A percentile compares a stretch with the other conserved stretches of the same genome.
Conservation (phyloP, 352 stramenopile species). For the Phytophthora ohioensis region DNA sequence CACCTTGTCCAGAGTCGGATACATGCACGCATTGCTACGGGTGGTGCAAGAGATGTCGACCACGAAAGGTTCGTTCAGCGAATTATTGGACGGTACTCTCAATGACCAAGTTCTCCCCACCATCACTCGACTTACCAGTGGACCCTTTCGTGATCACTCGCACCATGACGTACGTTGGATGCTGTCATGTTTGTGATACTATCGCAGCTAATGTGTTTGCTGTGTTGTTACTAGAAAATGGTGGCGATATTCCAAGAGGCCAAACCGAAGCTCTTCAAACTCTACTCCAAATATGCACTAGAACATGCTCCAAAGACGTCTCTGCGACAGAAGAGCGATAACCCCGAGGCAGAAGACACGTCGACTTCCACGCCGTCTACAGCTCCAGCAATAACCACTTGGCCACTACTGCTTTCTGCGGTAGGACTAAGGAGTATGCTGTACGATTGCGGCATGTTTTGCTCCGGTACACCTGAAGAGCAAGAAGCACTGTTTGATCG, state of each 20-base stretch:
- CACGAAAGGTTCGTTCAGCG: conserved; percentile 24
- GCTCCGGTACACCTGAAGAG: conserved; percentile 56
- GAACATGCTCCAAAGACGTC: conserved; percentile 32
- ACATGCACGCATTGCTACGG: conserved; percentile 71
- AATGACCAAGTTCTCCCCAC: conserved; percentile 57
- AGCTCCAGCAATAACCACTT: conserved; percentile 36
- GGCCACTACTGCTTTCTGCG: conserved; percentile 58
- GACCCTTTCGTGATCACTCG: conserved; percentile 77
- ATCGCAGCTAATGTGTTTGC: conserved; percentile 3
- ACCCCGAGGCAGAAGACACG: conserved; percentile 21
- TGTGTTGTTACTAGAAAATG: conserved; percentile 52
- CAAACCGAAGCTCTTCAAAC: conserved; percentile 76
- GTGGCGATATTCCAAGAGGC: conserved; percentile 74
- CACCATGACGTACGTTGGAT: conserved; percentile 68
- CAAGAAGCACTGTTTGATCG: conserved; percentile 70
- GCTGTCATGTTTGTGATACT: neutral
- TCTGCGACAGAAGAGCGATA: conserved; percentile 26
- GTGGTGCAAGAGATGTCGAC: conserved; percentile 35
- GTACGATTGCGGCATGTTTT: conserved; percentile 85
- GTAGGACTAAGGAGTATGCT: conserved; percentile 68
- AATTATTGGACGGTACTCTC: conserved; percentile 56
- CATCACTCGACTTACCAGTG: conserved; percentile 64
- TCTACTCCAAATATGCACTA: conserved; percentile 76
- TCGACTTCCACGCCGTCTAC: conserved; percentile 6
- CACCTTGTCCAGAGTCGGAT: conserved; percentile 71